Base-by-base conservation (phyloP, 805 yeast species). In the Candida ortonii region DNA sequence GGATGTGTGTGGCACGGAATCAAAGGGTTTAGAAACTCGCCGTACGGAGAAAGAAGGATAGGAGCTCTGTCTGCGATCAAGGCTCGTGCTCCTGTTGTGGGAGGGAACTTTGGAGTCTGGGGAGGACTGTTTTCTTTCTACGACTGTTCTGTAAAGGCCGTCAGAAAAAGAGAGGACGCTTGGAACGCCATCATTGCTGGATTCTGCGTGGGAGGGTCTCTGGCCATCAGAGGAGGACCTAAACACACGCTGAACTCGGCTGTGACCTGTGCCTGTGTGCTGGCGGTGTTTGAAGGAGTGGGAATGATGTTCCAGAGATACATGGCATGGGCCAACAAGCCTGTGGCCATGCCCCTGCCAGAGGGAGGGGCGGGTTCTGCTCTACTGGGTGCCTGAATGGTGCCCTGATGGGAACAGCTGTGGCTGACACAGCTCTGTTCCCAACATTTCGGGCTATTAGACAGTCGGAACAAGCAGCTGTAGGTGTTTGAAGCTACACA, bases 81-180 rank as follows among this genome's bases (percentile, higher is more conserved):
- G 59, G 86, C 96, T 33, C 77, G 98, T 63, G 97, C 97, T 2
- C 99, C 99, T 24, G 96, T 90, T 31, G 88, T 90, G 36, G 98
- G 98, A 49, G 98, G 98, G 57, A 93, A 93, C 65, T 90, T 93
- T 56, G 98, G 98, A 68, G 95, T 86, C 24, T 93, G 98, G 98
- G 98, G 98, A 72, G 98, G 98, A 42, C 70, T 93, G 52, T 93
- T 93, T 60, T 87, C 97, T 21, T 83, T 94, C 10, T 93, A 80
- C 58, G 98, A 93, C 65, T 93, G 98, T 71, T 76, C 89, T 11
- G 95, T 93, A 29, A 93, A 90, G 64, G 96, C 90, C 3, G 77
- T 93, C 26, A 84, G 98, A 71, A 84, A 87, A 65, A 86, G 97
- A 71, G 98, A 93, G 64, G 98, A 93, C 63, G 96, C 97, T 6